Percentiles rank a stretch among this genome's conserved stretches.
These are phyloP conservation scores for Ceriops tagal DNA, from an alignment of 345 rosid species.

Conservation along the genomic window DNA sequence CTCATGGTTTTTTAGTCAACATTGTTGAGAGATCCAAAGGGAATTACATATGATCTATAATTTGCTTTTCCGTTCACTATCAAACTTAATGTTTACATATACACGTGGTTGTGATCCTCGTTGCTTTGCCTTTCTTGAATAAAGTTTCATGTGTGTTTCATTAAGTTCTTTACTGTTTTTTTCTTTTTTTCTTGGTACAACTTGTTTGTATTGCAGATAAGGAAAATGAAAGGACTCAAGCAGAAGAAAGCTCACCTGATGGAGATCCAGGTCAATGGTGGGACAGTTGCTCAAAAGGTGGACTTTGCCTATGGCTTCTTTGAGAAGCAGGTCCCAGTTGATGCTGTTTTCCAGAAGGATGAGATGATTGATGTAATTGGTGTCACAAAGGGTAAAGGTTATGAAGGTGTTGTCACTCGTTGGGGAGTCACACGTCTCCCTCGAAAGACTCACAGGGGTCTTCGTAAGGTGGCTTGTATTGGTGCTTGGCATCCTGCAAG, in stretches of 20 bases:
- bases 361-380: slow-evolving; percentile 84
- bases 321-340: slow-evolving; percentile 78
- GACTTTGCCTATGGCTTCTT: slow-evolving; percentile 76
- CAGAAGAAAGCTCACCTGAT: slow-evolving; percentile 89
- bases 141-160: not conserved
- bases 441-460: slow-evolving; percentile 87
- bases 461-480: slow-evolving; percentile 91
- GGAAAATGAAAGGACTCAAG: slow-evolving; percentile 86
- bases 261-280: slow-evolving; percentile 91
- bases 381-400: slow-evolving; percentile 87
- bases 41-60: too few species aligned
- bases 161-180: too few species aligned
- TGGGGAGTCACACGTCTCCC: slow-evolving; percentile 95
- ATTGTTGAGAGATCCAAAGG: too few species aligned
- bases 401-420: slow-evolving; percentile 87
- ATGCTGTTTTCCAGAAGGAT: slow-evolving; percentile 81
- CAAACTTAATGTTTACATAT: too few species aligned
- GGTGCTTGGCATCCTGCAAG: slow-evolving; percentile 98
- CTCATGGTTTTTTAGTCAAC: too few species aligned
- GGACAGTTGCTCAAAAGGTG: slow-evolving; percentile 66
- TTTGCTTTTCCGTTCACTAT: too few species aligned
- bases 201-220: slow-evolving; percentile 38
- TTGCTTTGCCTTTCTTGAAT: not conserved
- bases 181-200: too few species aligned
- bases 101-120: not conserved